Percentiles rank a stretch among this genome's conserved stretches.
Evolutionary conservation across 768 basidiomycete species (phyloP).

Genomic region (Dendrothele bispora): DNA sequence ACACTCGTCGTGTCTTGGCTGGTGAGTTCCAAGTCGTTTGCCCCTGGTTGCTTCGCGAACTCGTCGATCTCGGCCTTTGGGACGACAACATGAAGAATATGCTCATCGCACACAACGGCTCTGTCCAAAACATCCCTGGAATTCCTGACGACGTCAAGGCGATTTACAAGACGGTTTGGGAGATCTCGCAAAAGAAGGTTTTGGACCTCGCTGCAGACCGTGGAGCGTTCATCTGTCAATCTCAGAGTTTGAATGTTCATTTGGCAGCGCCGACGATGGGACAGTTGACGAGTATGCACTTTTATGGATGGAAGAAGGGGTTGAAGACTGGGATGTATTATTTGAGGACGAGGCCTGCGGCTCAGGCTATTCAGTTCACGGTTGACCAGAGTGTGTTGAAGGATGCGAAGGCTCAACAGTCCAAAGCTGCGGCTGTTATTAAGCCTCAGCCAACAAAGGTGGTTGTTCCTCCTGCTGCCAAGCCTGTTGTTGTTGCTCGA

Average conservation of each 20-base stretch:
- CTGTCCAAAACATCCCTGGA: conserved; percentile 80
- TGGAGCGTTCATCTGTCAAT: conserved; percentile 96
- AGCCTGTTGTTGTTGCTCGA: conserved; percentile 9
- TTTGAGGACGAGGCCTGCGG: conserved; percentile 90
- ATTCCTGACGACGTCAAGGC: conserved; percentile 93
- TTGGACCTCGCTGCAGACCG: conserved; percentile 99
- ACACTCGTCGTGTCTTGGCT: conserved; percentile 97
- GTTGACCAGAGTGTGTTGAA: conserved; percentile 82
- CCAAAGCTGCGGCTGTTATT: conserved; percentile 21
- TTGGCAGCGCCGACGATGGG: conserved; percentile 85
- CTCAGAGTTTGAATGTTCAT: conserved; percentile 93
- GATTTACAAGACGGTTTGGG: conserved; percentile 99
- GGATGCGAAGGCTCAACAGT: conserved; percentile 51
- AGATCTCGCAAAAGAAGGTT: conserved; percentile 97
- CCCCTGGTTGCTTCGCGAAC: conserved; percentile 98
- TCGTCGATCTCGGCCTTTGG: conserved; percentile 95
- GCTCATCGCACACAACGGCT: conserved; percentile 96
- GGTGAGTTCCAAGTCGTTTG: conserved; percentile 99
- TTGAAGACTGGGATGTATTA: conserved; percentile 99
- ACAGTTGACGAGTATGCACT: conserved; percentile 95
- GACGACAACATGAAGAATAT: conserved; percentile 99
- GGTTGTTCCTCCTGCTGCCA: conserved; percentile 20
- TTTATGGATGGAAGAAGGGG: conserved; percentile 99
- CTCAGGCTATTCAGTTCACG: conserved; percentile 97
- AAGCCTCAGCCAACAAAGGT: conserved; percentile 16